phyloP scores from a whole-genome alignment of 2,329 filamentous ascomycete species.

The Alternaria ethzedia region DNA sequence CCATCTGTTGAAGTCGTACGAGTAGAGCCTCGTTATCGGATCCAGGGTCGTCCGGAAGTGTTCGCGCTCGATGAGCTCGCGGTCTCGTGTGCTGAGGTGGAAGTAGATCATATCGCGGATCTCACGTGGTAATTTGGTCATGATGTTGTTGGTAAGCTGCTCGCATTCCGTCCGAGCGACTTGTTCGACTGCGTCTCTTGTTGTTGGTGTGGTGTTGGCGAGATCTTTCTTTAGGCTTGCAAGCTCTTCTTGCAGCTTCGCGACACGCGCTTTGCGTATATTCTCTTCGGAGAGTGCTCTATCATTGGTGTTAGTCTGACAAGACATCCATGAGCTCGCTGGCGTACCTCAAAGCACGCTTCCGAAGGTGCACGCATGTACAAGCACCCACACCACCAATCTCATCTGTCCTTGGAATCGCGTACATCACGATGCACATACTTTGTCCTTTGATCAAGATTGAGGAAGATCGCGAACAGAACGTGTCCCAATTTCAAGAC shows the following conservation, averaged over 20 bases:
- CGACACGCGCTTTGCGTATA: slow-evolving; percentile 6
- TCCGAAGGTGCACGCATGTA: not conserved
- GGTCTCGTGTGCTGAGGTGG: slow-evolving; percentile 14
- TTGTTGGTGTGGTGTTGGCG: slow-evolving; percentile 2
- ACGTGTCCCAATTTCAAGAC: not conserved
- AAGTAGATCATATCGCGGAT: slow-evolving; percentile 29
- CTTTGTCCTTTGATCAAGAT: not conserved
- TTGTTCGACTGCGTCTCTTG: slow-evolving; percentile 8
- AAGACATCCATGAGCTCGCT: not conserved
- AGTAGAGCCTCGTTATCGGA: slow-evolving; percentile 22
- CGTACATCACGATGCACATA: not conserved
- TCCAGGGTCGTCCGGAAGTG: slow-evolving; percentile 28
- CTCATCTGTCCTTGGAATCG: too few relatives aligned
- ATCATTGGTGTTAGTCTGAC: not conserved
- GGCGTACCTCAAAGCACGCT: not conserved
- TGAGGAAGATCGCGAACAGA: not conserved
- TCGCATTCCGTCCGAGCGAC: slow-evolving; percentile 24
- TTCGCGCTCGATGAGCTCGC: slow-evolving; percentile 23
- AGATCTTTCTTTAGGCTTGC: slow-evolving; percentile 11
- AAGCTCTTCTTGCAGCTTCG: slow-evolving; percentile 8
- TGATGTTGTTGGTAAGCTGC: slow-evolving; percentile 8
- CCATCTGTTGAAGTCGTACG: slow-evolving; percentile 22
- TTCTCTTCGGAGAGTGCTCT: slow-evolving; percentile 10
- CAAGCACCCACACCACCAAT: not conserved
- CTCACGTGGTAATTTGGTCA: slow-evolving; percentile 19